These are phyloP conservation scores for Botryobasidium botryosum DNA, from an alignment of 768 basidiomycete genomes.

Conservation along the genomic window DNA sequence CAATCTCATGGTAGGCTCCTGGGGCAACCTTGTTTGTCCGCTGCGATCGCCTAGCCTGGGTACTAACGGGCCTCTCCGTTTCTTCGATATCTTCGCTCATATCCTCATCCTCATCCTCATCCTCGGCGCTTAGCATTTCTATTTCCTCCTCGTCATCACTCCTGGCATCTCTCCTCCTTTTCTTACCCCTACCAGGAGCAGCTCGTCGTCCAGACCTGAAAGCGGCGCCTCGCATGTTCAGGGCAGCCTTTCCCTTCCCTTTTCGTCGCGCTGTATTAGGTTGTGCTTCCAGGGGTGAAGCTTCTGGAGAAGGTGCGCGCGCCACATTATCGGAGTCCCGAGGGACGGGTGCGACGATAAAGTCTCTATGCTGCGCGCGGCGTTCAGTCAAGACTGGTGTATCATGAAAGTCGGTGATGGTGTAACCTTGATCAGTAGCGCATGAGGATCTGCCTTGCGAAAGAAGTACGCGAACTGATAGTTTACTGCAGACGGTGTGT, in stretches of 20 bases:
- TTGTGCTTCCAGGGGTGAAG: constrained; percentile 16
- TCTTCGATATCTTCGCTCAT: constrained; percentile 10
- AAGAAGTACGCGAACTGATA: constrained; percentile 91
- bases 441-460: constrained; percentile 65
- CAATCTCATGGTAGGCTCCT: constrained; percentile 4
- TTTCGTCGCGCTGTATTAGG: constrained; percentile 2
- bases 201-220: no score
- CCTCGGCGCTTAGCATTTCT: constrained; percentile 7
- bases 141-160: constrained; percentile 12
- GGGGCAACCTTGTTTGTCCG: constrained; percentile 17
- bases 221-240: no score
- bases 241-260: neutral
- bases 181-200: no score
- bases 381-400: neutral
- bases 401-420: neutral
- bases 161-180: constrained; percentile 16
- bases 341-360: neutral
- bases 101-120: constrained; percentile 13
- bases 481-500: constrained; percentile 39
- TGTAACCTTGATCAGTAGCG: constrained; percentile 64
- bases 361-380: constrained; percentile 11
- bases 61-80: constrained; percentile 12
- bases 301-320: neutral
- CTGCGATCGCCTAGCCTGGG: constrained; percentile 19
- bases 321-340: neutral